These are phyloP conservation scores for Amanita molliuscula DNA, from an alignment of 768 basidiomycete genomes.

Conservation along the genomic window DNA sequence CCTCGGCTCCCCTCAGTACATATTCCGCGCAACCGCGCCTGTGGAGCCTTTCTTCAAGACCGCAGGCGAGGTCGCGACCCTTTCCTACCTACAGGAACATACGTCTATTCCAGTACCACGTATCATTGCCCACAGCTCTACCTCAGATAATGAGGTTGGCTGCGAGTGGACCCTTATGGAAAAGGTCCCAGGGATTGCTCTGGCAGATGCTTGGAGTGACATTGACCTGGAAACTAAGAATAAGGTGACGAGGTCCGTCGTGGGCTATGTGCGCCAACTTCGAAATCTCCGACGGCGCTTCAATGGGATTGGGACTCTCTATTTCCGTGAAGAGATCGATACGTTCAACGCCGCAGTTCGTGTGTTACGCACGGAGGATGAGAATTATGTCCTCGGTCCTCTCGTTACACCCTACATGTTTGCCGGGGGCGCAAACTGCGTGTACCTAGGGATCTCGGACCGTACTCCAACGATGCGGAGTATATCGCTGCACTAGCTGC, in stretches of 20 bases:
- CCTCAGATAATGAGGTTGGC: slow-evolving; percentile 11
- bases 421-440: slow-evolving; percentile 8
- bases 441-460: slow-evolving; percentile 10
- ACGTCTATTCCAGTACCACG: slow-evolving; percentile 12
- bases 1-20: slow-evolving; percentile 1
- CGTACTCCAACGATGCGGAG: slow-evolving; percentile 9
- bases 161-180: slow-evolving; percentile 14
- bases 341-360: slow-evolving; percentile 1
- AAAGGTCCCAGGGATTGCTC: slow-evolving; percentile 9
- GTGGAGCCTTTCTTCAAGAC: slow-evolving; percentile 6
- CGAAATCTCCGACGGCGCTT: slow-evolving; percentile 4
- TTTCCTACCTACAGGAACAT: slow-evolving; percentile 8
- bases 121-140: slow-evolving; percentile 10
- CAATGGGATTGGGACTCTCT: slow-evolving; percentile 5
- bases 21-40: slow-evolving; percentile 5
- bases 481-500: slow-evolving; percentile 8
- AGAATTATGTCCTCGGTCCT: slow-evolving; percentile 5
- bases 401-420: slow-evolving; percentile 9
- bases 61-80: slow-evolving; percentile 10
- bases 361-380: slow-evolving; percentile 3
- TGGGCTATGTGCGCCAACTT: slow-evolving; percentile 3
- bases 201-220: slow-evolving; percentile 8
- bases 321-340: slow-evolving; percentile 5
- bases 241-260: slow-evolving; percentile 5
- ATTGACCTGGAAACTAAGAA: slow-evolving; percentile 4